These are phyloP conservation scores for Rhodotorula glutinis DNA, from an alignment of 1,284 basidiomycete species.

Conservation along the genomic window DNA sequence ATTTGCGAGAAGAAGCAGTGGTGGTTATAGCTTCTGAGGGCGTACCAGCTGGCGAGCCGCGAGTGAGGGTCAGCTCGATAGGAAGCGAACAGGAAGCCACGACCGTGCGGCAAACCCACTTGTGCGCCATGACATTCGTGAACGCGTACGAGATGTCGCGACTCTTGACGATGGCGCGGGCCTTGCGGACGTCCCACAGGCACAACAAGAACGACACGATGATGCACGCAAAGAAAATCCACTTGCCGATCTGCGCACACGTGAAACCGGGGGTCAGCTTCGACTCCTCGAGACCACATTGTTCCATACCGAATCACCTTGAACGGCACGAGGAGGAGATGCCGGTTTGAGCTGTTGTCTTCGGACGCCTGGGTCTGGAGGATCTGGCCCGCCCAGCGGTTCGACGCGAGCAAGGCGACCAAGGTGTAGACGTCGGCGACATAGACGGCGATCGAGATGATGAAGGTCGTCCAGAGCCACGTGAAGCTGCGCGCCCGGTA, in stretches of 20 bases:
- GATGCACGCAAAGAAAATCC: slow-evolving; percentile 97
- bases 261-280: neutral
- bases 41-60: slow-evolving; percentile 64
- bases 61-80: neutral
- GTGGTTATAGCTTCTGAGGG: slow-evolving; percentile 75
- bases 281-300: too few relatives aligned
- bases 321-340: slow-evolving; percentile 83
- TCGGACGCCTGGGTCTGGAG: slow-evolving; percentile 57
- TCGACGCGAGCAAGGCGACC: slow-evolving; percentile 90
- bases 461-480: slow-evolving; percentile 83
- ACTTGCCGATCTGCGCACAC: slow-evolving; percentile 65
- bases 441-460: slow-evolving; percentile 94
- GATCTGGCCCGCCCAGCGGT: slow-evolving; percentile 84
- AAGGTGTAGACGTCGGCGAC: slow-evolving; percentile 91
- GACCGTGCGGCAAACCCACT: slow-evolving; percentile 47
- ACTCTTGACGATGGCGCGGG: slow-evolving; percentile 87
- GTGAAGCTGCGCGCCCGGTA: slow-evolving; percentile 64
- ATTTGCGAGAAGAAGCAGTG: slow-evolving; percentile 98
- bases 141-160: slow-evolving; percentile 95
- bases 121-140: slow-evolving; percentile 95
- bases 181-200: slow-evolving; percentile 80
- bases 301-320: slow-evolving; percentile 10
- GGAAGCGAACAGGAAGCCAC: neutral
- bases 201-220: slow-evolving; percentile 92
- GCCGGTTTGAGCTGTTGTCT: slow-evolving; percentile 50